Evolutionary conservation across 305 asterid species (phyloP).

Genomic region (Withania somnifera): DNA sequence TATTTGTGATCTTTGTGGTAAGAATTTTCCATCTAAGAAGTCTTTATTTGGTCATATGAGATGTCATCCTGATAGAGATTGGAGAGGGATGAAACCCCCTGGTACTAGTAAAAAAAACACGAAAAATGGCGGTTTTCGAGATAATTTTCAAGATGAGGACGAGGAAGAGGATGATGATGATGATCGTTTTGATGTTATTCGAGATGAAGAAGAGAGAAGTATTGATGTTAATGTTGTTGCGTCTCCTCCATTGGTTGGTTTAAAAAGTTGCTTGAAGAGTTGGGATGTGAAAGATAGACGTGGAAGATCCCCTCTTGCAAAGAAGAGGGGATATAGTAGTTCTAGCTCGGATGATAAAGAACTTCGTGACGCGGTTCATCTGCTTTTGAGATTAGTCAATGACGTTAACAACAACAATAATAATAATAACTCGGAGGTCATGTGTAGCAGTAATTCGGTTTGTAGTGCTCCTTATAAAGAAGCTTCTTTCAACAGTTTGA

Average conservation of each 20-base stretch:
- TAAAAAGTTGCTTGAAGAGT: not conserved
- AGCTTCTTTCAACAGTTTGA: not conserved
- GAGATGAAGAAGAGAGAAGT: not conserved
- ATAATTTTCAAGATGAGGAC: not conserved
- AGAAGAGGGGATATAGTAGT: not conserved
- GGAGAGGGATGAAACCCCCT: slow-evolving; percentile 50
- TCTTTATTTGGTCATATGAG: slow-evolving; percentile 61
- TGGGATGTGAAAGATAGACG: slow-evolving; percentile 27
- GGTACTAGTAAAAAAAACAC: not conserved
- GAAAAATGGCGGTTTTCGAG: not conserved
- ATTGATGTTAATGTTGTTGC: not conserved
- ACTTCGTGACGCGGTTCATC: not conserved
- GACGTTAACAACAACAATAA: not conserved
- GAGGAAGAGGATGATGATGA: not conserved
- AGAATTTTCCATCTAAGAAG: slow-evolving; percentile 25
- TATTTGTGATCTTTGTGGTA: slow-evolving; percentile 10
- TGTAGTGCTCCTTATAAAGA: not conserved
- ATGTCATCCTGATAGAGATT: slow-evolving; percentile 47
- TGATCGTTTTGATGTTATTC: not conserved
- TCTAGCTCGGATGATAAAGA: not conserved
- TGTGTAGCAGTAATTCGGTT: not conserved
- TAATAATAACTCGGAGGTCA: not conserved
- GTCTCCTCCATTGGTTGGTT: not conserved
- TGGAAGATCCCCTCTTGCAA: slow-evolving; percentile 7
- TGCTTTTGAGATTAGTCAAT: slow-evolving; percentile 14